Evolutionary conservation across 148 eudicot species (phyloP).

Genomic region (Diospyros kaki): DNA sequence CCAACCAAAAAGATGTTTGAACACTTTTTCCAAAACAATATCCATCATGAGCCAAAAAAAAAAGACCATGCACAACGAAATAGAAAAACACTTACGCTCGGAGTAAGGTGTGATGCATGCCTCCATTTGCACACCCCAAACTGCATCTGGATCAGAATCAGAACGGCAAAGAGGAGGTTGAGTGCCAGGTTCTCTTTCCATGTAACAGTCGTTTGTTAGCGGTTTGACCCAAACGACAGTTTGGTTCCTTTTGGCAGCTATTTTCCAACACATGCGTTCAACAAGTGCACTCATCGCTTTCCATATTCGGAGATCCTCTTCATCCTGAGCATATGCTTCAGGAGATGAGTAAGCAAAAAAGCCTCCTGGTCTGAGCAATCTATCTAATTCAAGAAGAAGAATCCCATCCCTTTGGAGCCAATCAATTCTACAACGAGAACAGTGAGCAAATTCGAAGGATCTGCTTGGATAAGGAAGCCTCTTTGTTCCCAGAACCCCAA

Average conservation of each 20-base stretch:
- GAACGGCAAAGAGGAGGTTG: slow-evolving; percentile 90
- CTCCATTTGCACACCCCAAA: slow-evolving; percentile 83
- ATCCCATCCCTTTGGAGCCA: slow-evolving; percentile 99
- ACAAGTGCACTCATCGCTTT: slow-evolving; percentile 95
- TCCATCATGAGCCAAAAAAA: neutral
- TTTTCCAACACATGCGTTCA: slow-evolving; percentile 97
- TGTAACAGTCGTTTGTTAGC: slow-evolving; percentile 80
- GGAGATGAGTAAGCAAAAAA: slow-evolving; percentile 98
- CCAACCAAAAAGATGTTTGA: neutral
- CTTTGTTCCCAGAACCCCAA: slow-evolving; percentile 97
- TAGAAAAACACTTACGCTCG: slow-evolving; percentile 65
- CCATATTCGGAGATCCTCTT: slow-evolving; percentile 96
- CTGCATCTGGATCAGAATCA: slow-evolving; percentile 90
- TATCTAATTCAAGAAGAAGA: slow-evolving; percentile 90
- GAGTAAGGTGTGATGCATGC: slow-evolving; percentile 93
- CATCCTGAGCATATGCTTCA: slow-evolving; percentile 99
- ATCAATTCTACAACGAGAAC: slow-evolving; percentile 98
- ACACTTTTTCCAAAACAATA: neutral
- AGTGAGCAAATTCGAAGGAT: slow-evolving; percentile 95
- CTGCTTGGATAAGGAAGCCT: slow-evolving; percentile 98
- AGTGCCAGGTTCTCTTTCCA: slow-evolving; percentile 80
- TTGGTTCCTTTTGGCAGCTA: slow-evolving; percentile 86
- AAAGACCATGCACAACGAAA: neutral
- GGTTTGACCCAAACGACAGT: slow-evolving; percentile 98
- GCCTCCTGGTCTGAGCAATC: slow-evolving; percentile 94